phyloP scores from a whole-genome alignment of 2,329 filamentous ascomycete species.

The Pestalotiopsis sp. region DNA sequence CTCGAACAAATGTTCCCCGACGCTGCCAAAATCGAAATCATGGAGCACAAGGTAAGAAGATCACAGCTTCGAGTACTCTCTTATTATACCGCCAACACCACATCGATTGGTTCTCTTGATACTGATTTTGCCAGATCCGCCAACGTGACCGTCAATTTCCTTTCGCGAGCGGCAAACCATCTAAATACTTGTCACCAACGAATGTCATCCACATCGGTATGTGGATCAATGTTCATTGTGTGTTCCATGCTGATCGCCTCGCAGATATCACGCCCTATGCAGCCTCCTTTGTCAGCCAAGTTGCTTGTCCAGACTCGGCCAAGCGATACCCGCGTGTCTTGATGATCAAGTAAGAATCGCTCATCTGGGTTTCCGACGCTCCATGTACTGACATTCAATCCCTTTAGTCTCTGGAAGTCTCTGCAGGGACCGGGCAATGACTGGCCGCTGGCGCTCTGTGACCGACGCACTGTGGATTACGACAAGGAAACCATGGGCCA shows the following conservation, averaged over 20 bases:
- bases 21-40: background rate
- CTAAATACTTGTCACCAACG: background rate
- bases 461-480: background rate
- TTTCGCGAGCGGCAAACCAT: background rate
- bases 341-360: background rate
- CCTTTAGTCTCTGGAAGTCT: background rate
- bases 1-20: background rate
- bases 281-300: background rate
- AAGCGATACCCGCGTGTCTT: background rate
- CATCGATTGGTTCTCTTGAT: background rate
- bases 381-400: background rate
- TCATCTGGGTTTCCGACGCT: background rate
- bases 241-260: background rate
- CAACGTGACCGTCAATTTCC: background rate
- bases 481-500: background rate
- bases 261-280: background rate
- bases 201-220: background rate
- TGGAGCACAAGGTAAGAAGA: background rate
- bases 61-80: background rate
- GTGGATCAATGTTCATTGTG: background rate
- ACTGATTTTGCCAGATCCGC: background rate
- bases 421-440: background rate
- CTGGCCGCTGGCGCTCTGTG: background rate
- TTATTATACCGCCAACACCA: background rate
- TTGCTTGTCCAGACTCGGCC: background rate